Percentiles rank a stretch among this genome's conserved stretches.
These are phyloP conservation scores for Fusarium dimerum DNA, from an alignment of 2,329 filamentous ascomycete species.

Conservation along the genomic window DNA sequence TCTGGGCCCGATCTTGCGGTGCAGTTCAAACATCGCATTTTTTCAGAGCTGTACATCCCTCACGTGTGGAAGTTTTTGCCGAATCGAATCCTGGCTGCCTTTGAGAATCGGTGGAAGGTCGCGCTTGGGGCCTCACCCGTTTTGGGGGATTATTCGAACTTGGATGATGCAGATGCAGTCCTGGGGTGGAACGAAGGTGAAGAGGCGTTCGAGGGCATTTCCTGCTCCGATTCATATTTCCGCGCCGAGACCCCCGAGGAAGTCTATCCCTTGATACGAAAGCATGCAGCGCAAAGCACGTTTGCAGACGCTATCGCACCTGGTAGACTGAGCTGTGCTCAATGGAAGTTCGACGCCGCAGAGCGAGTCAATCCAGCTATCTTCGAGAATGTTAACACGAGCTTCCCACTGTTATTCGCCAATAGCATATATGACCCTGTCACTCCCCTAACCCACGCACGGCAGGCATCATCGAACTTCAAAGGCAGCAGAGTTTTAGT, in stretches of 20 bases:
- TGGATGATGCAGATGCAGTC: no score
- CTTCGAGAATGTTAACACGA: not conserved
- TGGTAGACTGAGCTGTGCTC: not conserved
- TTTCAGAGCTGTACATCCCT: no score
- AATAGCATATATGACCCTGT: conserved; percentile 4
- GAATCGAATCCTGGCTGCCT: no score
- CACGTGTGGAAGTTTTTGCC: no score
- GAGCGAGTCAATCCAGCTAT: not conserved
- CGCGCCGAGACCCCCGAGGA: conserved; percentile 6
- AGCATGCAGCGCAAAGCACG: conserved; percentile 1
- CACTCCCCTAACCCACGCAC: conserved; percentile 1
- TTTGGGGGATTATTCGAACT: no score
- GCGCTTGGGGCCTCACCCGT: no score
- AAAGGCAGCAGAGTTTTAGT: conserved; percentile 1
- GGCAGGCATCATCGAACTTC: conserved; percentile 1
- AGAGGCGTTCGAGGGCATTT: conserved; percentile 1
- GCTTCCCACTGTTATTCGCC: not conserved
- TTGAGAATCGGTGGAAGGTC: no score
- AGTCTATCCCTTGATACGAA: conserved; percentile 3
- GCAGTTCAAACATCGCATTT: no score
- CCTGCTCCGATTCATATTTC: conserved; percentile 10
- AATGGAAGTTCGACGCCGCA: not conserved
- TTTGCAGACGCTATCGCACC: not conserved
- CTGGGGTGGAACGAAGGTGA: conserved; percentile 3
- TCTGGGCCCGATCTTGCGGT: no score